These are phyloP conservation scores for Pythium angustatum DNA, from an alignment of 352 stramenopile genomes.

Conservation along the genomic window DNA sequence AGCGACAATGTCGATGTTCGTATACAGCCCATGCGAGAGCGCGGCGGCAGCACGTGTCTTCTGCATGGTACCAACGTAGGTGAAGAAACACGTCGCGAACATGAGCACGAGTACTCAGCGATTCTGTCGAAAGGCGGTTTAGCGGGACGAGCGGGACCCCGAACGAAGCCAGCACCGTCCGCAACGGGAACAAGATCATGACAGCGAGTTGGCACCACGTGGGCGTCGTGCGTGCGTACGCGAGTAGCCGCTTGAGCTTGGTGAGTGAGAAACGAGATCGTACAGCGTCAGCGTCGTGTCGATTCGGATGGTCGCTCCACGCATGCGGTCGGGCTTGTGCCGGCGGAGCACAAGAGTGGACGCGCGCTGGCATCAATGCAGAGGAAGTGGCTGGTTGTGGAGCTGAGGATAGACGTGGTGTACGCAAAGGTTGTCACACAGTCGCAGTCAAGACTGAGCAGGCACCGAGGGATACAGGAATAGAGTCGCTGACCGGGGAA, in stretches of 20 bases:
- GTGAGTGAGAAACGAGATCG: background rate
- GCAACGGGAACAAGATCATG: background rate
- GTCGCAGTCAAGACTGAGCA: no score
- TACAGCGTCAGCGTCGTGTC: no score
- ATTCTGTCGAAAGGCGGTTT: background rate
- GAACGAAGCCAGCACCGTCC: background rate
- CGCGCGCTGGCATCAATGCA: no score
- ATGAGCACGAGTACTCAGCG: background rate
- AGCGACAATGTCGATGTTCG: background rate
- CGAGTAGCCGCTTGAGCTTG: background rate
- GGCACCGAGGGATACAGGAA: no score
- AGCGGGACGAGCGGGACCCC: background rate
- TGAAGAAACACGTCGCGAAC: conserved; percentile 1
- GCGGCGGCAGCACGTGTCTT: background rate
- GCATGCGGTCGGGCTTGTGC: background rate
- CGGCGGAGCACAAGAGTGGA: no score
- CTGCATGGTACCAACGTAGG: background rate
- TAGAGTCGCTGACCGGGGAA: no score
- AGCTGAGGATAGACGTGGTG: no score
- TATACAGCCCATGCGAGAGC: background rate
- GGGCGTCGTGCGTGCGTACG: background rate
- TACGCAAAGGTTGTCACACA: no score
- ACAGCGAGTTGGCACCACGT: background rate
- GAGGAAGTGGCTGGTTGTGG: no score
- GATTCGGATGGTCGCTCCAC: background rate